Base-by-base conservation (phyloP, 192 early-diverging fungal genomes). In the Thamnidium elegans region DNA sequence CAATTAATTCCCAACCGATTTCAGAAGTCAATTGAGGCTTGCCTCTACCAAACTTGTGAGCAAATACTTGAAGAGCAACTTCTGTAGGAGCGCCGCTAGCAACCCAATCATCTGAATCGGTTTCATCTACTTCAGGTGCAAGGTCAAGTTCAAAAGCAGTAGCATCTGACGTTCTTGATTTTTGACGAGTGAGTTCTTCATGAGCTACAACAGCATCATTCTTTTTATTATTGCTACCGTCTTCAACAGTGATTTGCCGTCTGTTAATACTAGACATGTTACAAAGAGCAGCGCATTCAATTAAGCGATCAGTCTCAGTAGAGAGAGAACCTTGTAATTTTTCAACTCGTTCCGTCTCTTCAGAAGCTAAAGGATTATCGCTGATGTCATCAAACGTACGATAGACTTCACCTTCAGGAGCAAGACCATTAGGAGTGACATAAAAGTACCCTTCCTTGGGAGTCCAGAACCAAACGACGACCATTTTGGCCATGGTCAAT, bases 401-500 rank as follows among this genome's bases (percentile, higher is more conserved):
- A 26, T 73, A 73, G 13, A 73, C 34, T 8, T 85, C 84, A 36
- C 86, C 86, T 13, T 76, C 72, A n/a, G 88, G 87, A 43, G 78
- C 79, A 15, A 89, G 79, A 7, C 86, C 87, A 30, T 72, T 72
- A 32, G 74, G 65, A 0, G 87, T 79, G 36, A 94, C 78, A 20
- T 81, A 79, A 70, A 89, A 93, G 44, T 80, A 79, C 17, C 86
- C 82, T 63, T 89, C 88, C 26, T 82, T 75, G 2, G 83, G 84
- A 5, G 91, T 85, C 92, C 93, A 96, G 17, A 92, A 82, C 32
- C 85, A 78, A 11, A 88, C 85, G 7, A 93, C 85, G 3, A 92
- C 92, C 95, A 98, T 98, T 74, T 94, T 95, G 62, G 92, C 90
- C 71, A 95, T 90, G 0, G 95, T 98, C 47, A 95, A 73, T 4